A percentile compares a stretch with the other conserved stretches of the same genome.
These are phyloP conservation scores for Tylopilus cervinicoccineus DNA, from an alignment of 768 basidiomycete genomes.

Conservation along the genomic window DNA sequence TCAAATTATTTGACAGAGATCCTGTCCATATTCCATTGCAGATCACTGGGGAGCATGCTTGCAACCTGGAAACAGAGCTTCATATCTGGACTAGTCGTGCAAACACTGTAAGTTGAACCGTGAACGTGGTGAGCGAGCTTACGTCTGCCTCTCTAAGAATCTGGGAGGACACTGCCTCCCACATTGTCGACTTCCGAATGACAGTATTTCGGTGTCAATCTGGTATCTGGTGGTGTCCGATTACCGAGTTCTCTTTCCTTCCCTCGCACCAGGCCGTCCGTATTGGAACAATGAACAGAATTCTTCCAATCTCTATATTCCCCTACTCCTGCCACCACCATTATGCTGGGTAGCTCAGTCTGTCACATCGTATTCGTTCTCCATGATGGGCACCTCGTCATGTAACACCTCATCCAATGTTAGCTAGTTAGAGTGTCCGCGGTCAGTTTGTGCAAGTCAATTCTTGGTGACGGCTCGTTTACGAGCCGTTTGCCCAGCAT, in stretches of 20 bases:
- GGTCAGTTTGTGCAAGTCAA: no score
- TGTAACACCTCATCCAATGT: not conserved
- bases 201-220: not conserved
- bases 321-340: not conserved
- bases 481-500: no score
- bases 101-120: no score
- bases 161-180: not conserved
- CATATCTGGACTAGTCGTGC: no score
- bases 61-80: no score
- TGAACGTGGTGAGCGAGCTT: no score
- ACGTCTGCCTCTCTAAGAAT: no score
- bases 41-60: no score
- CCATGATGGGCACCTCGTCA: not conserved
- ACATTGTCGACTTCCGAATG: not conserved
- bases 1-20: no score
- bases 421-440: no score
- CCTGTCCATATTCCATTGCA: no score
- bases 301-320: not conserved
- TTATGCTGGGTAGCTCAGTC: not conserved
- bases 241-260: not conserved
- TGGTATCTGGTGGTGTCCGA: not conserved
- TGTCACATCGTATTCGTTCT: not conserved
- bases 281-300: not conserved
- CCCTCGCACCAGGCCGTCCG: not conserved
- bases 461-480: no score